These are phyloP conservation scores for Pulveroboletus frians DNA, from an alignment of 768 basidiomycete genomes.

Conservation along the genomic window DNA sequence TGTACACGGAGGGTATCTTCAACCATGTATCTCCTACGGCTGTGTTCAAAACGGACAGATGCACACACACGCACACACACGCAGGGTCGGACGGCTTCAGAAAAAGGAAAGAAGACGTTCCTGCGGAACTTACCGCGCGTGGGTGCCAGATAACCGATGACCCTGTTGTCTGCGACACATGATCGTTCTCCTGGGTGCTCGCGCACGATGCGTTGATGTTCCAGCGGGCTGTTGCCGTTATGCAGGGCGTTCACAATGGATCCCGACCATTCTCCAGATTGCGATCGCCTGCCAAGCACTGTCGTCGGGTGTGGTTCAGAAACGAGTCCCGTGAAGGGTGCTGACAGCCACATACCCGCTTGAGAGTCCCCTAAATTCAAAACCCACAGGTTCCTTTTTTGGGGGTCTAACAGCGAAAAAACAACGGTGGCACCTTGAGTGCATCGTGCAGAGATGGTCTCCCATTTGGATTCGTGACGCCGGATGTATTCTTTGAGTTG, in stretches of 20 bases:
- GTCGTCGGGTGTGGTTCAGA: neutral
- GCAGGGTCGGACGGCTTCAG: conserved; percentile 14
- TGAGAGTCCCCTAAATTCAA: conserved; percentile 34
- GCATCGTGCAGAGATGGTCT: conserved; percentile 29
- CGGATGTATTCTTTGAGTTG: conserved; percentile 38
- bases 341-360: conserved; percentile 23
- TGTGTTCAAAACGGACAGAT: conserved; percentile 9
- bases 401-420: conserved; percentile 29
- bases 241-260: conserved; percentile 26
- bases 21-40: conserved; percentile 35
- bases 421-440: conserved; percentile 32
- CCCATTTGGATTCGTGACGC: conserved; percentile 35
- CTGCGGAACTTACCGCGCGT: conserved; percentile 30
- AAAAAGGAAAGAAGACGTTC: neutral
- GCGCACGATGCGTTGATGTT: conserved; percentile 23
- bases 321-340: neutral
- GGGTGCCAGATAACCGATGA: conserved; percentile 36
- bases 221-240: conserved; percentile 27
- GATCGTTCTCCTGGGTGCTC: conserved; percentile 30
- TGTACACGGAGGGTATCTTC: conserved; percentile 31
- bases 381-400: conserved; percentile 28
- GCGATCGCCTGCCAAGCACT: conserved; percentile 23
- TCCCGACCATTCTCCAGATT: conserved; percentile 19
- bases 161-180: conserved; percentile 30
- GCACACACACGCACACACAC: neutral